A percentile compares a stretch with the other conserved stretches of the same genome.
Evolutionary conservation across 2,329 filamentous ascomycete genomes (phyloP).

Genomic region (Chrysoporthe cubensis): DNA sequence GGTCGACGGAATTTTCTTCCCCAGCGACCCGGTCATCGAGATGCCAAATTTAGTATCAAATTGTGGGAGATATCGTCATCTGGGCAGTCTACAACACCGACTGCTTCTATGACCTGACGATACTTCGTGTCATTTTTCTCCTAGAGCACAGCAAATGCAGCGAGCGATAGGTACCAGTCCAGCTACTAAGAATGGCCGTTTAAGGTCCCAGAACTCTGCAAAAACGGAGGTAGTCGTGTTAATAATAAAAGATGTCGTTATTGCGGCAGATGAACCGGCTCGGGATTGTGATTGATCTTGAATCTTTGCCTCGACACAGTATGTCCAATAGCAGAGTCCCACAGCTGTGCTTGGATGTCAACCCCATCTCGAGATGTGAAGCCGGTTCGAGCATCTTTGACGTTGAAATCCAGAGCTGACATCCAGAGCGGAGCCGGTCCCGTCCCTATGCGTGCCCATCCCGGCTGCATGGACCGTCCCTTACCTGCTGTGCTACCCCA

Average conservation of each 20-base stretch:
- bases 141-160: background rate
- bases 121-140: background rate
- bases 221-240: background rate
- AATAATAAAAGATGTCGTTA: background rate
- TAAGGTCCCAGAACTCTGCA: background rate
- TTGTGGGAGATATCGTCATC: background rate
- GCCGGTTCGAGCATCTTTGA: background rate
- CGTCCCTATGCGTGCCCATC: no score
- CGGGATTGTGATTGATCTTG: background rate
- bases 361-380: background rate
- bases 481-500: constrained; percentile 1
- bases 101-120: background rate
- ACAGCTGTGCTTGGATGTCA: no score
- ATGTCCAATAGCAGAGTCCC: no score
- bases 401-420: background rate
- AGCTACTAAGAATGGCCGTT: background rate
- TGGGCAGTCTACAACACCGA: background rate
- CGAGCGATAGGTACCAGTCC: background rate
- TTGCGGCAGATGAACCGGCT: background rate
- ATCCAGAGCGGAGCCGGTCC: background rate
- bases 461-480: no score
- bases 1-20: background rate
- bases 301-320: no score
- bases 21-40: background rate
- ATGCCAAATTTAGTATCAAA: background rate